These are phyloP conservation scores for Lactifluus volemus DNA, from an alignment of 768 basidiomycete species.

Conservation along the genomic window DNA sequence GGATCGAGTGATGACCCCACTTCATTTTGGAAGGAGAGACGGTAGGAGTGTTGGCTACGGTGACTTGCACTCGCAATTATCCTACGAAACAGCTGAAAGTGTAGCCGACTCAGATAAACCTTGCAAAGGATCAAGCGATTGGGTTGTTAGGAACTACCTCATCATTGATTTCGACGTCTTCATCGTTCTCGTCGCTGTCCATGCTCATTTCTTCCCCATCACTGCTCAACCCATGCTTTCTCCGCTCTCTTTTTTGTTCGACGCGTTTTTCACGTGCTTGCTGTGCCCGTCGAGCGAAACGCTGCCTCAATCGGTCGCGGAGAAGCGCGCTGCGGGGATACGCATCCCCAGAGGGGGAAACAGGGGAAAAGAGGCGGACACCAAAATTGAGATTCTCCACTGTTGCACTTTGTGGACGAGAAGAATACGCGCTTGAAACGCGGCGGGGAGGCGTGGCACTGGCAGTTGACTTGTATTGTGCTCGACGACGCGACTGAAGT, in stretches of 20 bases:
- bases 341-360: background rate
- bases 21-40: constrained; percentile 54
- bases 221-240: constrained; percentile 17
- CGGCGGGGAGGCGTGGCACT: constrained; percentile 8
- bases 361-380: background rate
- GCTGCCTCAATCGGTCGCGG: constrained; percentile 21
- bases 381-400: background rate
- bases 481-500: constrained; percentile 14
- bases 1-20: constrained; percentile 76
- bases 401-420: background rate
- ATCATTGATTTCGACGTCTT: constrained; percentile 20
- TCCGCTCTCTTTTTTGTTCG: background rate
- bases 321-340: constrained; percentile 19
- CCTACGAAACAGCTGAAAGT: constrained; percentile 50
- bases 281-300: constrained; percentile 21
- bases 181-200: constrained; percentile 16
- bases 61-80: constrained; percentile 49
- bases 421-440: constrained; percentile 12
- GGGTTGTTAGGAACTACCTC: constrained; percentile 17
- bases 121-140: background rate
- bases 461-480: constrained; percentile 17
- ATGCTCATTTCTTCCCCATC: constrained; percentile 21
- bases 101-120: background rate
- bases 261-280: constrained; percentile 19
- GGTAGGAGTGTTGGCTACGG: constrained; percentile 44